Evolutionary conservation across 768 basidiomycete species (phyloP).

Genomic region (Suillus ampliporus): DNA sequence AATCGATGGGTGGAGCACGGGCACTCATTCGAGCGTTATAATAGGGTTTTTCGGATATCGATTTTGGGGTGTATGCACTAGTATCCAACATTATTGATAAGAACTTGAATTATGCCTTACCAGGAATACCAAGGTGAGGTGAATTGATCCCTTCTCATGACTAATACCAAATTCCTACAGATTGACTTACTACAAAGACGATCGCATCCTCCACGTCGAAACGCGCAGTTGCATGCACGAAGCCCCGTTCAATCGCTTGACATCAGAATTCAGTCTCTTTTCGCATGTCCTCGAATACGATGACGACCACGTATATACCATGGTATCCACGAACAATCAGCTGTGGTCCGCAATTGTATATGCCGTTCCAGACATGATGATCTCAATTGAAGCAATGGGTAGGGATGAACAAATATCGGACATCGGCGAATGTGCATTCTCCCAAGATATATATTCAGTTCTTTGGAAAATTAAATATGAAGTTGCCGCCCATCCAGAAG

Average conservation of each 20-base stretch:
- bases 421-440: not conserved
- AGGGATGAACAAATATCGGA: no score
- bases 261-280: not conserved
- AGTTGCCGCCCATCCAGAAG: not conserved
- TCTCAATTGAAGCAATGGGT: no score
- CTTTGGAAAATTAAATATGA: not conserved
- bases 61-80: not conserved
- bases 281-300: not conserved
- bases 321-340: not conserved
- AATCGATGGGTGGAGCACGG: not conserved
- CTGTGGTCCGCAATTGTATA: not conserved
- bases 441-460: not conserved
- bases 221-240: not conserved
- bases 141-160: not conserved
- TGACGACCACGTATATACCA: not conserved
- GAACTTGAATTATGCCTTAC: not conserved
- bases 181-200: not conserved
- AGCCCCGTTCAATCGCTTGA: not conserved
- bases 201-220: not conserved
- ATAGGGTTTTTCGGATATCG: not conserved
- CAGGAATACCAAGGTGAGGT: not conserved
- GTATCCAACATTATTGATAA: not conserved
- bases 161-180: not conserved
- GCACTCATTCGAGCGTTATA: not conserved
- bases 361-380: not conserved